A percentile compares a stretch with the other conserved stretches of the same genome.
Conservation (phyloP, 345 rosid genomes). For the Syzygium grande region DNA sequence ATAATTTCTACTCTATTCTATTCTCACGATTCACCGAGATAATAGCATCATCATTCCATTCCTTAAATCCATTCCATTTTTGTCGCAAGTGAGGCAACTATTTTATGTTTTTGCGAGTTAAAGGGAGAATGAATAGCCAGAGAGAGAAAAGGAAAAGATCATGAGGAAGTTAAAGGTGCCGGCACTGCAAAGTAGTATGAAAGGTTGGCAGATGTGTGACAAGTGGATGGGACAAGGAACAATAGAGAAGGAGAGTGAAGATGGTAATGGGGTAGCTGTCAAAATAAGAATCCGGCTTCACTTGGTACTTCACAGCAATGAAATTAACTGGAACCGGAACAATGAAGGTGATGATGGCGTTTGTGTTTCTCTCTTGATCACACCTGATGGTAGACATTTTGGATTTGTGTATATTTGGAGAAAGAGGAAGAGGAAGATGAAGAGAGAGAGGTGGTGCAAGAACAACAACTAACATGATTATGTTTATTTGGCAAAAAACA, state of each 20-base stretch:
- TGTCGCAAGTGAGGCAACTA: no score
- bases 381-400: not conserved
- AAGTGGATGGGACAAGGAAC: not conserved
- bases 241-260: not conserved
- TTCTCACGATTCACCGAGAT: not conserved
- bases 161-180: not conserved
- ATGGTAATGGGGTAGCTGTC: not conserved
- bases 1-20: not conserved
- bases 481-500: no score
- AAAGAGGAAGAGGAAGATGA: not conserved
- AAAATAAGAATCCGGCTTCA: not conserved
- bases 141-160: not conserved
- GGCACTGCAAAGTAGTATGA: not conserved
- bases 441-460: not conserved
- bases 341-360: not conserved
- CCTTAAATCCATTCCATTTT: no score
- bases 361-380: not conserved
- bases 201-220: not conserved
- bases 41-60: not conserved
- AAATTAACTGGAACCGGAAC: not conserved
- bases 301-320: not conserved
- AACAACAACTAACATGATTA: not conserved
- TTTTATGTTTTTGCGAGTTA: not conserved
- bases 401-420: not conserved
- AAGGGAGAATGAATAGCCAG: not conserved